Conservation (phyloP, 768 basidiomycete species). For the Phanerochaete sordida region DNA sequence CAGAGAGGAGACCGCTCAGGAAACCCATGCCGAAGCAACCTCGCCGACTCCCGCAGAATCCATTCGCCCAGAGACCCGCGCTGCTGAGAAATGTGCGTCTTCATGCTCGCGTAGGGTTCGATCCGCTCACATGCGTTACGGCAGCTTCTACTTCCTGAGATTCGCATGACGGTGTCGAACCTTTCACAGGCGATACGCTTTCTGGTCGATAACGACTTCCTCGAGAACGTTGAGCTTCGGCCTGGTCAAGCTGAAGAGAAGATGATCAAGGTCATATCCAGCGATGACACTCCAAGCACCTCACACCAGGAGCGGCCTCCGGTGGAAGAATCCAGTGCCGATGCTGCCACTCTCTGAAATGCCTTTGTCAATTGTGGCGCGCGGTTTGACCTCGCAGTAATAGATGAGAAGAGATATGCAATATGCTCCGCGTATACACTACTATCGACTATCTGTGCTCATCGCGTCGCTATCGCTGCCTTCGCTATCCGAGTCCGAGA, state of each 20-base stretch:
- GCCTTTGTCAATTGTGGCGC: background rate
- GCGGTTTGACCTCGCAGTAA: background rate
- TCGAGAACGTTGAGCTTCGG: conserved; percentile 72
- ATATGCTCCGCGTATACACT: too few species aligned
- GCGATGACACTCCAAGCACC: background rate
- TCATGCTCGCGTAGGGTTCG: background rate
- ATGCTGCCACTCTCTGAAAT: background rate
- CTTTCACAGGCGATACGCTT: conserved; percentile 91
- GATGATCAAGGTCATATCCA: conserved; percentile 56
- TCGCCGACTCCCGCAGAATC: conserved; percentile 51
- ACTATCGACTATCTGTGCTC: conserved; percentile 7
- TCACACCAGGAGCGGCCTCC: background rate
- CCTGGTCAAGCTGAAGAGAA: conserved; percentile 71
- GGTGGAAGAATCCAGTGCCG: background rate
- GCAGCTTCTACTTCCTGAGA: conserved; percentile 81
- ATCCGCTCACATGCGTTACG: too few species aligned
- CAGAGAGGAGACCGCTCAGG: conserved; percentile 10
- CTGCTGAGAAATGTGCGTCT: conserved; percentile 73
- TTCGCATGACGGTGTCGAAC: conserved; percentile 84
- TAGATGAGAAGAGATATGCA: too few species aligned
- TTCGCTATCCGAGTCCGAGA: conserved; percentile 27
- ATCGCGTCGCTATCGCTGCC: conserved; percentile 25
- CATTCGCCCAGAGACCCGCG: conserved; percentile 64
- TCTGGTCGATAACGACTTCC: conserved; percentile 85
- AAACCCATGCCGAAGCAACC: conserved; percentile 37